Conservation (phyloP, 495 filamentous ascomycete genomes). For the Cercophora scortea region DNA sequence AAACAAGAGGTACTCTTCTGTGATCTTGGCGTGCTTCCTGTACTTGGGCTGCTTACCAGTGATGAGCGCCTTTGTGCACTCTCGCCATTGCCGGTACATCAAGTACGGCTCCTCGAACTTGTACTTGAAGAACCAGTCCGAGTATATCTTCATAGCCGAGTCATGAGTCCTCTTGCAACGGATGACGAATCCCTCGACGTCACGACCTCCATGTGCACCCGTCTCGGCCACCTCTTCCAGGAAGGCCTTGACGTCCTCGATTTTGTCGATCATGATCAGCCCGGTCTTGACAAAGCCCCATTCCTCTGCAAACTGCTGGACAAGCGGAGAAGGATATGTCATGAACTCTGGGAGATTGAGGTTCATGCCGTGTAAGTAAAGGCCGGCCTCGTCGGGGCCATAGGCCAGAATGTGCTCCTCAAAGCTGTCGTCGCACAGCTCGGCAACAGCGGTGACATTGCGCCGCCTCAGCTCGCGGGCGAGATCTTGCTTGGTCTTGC, state of each 20-base stretch:
- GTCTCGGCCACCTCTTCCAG: constrained; percentile 76
- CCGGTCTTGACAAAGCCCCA: constrained; percentile 94
- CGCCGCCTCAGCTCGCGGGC: constrained; percentile 64
- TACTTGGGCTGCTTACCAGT: constrained; percentile 61
- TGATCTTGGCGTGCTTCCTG: constrained; percentile 84
- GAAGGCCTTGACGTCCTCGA: constrained; percentile 65
- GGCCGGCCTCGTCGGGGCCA: constrained; percentile 69
- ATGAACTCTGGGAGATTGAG: constrained; percentile 83
- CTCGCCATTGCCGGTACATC: constrained; percentile 97
- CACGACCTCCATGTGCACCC: constrained; percentile 77
- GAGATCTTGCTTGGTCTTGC: constrained; percentile 69
- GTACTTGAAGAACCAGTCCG: constrained; percentile 99
- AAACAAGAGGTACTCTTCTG: constrained; percentile 80
- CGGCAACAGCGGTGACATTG: constrained; percentile 89
- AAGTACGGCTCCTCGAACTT: constrained; percentile 99
- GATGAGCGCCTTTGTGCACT: constrained; percentile 90
- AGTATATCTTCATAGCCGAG: constrained; percentile 37
- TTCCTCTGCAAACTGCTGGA: constrained; percentile 80
- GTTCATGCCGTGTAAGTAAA: constrained; percentile 95
- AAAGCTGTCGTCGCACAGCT: constrained; percentile 92
- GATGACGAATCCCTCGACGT: constrained; percentile 95
- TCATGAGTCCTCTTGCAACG: constrained; percentile 60
- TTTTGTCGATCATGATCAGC: constrained; percentile 67
- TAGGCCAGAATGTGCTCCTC: constrained; percentile 97
- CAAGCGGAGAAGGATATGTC: constrained; percentile 68